Percentiles rank a stretch among this genome's conserved stretches.
phyloP scores from a whole-genome alignment of 352 stramenopile genomes.

The Thalassiosira tumida region DNA sequence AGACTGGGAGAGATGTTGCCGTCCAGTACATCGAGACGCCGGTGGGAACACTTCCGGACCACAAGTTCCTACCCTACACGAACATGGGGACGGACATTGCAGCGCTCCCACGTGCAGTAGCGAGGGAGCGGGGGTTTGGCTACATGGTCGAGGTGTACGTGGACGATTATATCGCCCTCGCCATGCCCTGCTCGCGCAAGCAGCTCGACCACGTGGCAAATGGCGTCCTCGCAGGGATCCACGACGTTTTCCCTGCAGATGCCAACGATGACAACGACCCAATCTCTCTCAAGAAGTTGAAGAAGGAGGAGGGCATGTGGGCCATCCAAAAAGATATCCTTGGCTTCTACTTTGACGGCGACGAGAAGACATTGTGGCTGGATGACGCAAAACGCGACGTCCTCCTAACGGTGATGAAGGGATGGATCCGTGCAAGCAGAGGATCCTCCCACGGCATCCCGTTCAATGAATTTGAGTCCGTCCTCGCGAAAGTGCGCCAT shows the following conservation, averaged over 20 bases:
- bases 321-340: background rate
- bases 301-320: slow-evolving; percentile 6
- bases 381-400: background rate
- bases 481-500: slow-evolving; percentile 24
- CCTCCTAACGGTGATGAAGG: background rate
- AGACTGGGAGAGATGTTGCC: slow-evolving; percentile 65
- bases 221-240: slow-evolving; percentile 54
- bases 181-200: background rate
- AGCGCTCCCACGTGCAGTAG: background rate
- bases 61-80: slow-evolving; percentile 27
- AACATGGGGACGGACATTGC: background rate
- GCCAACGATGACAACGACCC: slow-evolving; percentile 2
- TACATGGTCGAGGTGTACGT: slow-evolving; percentile 42
- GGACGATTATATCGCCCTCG: slow-evolving; percentile 63
- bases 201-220: slow-evolving; percentile 39
- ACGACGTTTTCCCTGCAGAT: slow-evolving; percentile 38
- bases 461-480: slow-evolving; percentile 24
- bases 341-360: slow-evolving; percentile 29
- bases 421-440: background rate
- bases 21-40: slow-evolving; percentile 18
- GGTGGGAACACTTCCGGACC: slow-evolving; percentile 13
- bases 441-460: background rate
- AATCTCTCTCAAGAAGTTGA: slow-evolving; percentile 20
- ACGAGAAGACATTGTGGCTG: slow-evolving; percentile 32
- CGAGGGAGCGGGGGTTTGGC: background rate